Conservation (phyloP, 2,329 filamentous ascomycete genomes). For the Sclerotinia sclerotiorum region DNA sequence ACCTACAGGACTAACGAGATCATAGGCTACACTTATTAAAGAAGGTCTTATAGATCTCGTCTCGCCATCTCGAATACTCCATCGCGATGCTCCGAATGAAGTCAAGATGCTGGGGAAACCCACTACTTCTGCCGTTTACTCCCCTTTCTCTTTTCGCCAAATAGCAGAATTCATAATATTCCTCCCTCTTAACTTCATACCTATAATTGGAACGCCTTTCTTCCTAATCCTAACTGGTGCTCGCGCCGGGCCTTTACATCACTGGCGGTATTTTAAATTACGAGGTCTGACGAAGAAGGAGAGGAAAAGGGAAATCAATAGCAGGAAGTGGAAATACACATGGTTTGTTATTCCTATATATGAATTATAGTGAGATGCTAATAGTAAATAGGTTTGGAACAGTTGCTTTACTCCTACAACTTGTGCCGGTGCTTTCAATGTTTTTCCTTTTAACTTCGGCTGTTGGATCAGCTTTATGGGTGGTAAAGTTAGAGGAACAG, state of each 20-base stretch:
- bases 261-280: slow-evolving; percentile 87
- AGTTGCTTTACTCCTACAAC: slow-evolving; percentile 76
- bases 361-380: slow-evolving; percentile 18
- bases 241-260: slow-evolving; percentile 81
- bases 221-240: slow-evolving; percentile 89
- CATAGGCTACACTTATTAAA: slow-evolving; percentile 67
- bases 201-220: slow-evolving; percentile 75
- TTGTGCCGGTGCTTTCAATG: slow-evolving; percentile 90
- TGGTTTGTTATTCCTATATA: slow-evolving; percentile 51
- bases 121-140: slow-evolving; percentile 72
- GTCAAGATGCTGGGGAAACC: slow-evolving; percentile 82
- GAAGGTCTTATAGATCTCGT: slow-evolving; percentile 70
- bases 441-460: slow-evolving; percentile 89
- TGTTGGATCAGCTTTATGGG: slow-evolving; percentile 84
- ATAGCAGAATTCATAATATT: slow-evolving; percentile 80
- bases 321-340: slow-evolving; percentile 76
- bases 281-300: slow-evolving; percentile 72
- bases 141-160: slow-evolving; percentile 88
- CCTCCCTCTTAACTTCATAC: slow-evolving; percentile 83
- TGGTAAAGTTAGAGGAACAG: slow-evolving; percentile 68
- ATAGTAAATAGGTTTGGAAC: slow-evolving; percentile 66
- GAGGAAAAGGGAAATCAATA: slow-evolving; percentile 66
- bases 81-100: slow-evolving; percentile 66
- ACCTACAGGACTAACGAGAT: neutral
- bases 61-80: slow-evolving; percentile 62